These are phyloP conservation scores for Diaporthe australafricana DNA, from an alignment of 2,329 filamentous ascomycete genomes.

Conservation along the genomic window DNA sequence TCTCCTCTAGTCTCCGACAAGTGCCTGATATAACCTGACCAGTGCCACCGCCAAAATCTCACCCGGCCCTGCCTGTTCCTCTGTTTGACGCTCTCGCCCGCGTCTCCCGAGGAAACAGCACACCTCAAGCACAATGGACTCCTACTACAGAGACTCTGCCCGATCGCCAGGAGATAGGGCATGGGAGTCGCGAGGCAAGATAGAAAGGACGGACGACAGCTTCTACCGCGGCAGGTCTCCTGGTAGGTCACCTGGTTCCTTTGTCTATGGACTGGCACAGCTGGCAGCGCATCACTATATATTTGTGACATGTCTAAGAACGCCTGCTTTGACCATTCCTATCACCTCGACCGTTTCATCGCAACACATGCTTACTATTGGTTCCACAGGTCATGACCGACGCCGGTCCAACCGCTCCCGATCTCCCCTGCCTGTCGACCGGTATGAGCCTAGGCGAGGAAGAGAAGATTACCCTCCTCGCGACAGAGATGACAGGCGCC, in stretches of 20 bases:
- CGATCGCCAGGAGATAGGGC: slow-evolving; percentile 66
- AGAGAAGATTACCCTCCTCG: slow-evolving; percentile 57
- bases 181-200: slow-evolving; percentile 64
- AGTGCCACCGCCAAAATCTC: slow-evolving; percentile 38
- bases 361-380: slow-evolving; percentile 41
- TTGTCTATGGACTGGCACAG: background rate
- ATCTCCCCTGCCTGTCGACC: slow-evolving; percentile 77
- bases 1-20: slow-evolving; percentile 42
- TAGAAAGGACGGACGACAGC: slow-evolving; percentile 65
- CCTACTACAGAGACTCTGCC: slow-evolving; percentile 66
- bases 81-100: background rate
- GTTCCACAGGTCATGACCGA: slow-evolving; percentile 64
- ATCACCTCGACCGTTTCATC: background rate
- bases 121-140: slow-evolving; percentile 59
- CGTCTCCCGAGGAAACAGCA: slow-evolving; percentile 4
- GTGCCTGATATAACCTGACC: slow-evolving; percentile 44
- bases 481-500: slow-evolving; percentile 54
- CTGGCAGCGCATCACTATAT: background rate
- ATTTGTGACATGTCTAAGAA: slow-evolving; percentile 1
- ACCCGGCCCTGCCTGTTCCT: background rate
- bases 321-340: background rate
- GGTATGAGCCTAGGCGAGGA: slow-evolving; percentile 79
- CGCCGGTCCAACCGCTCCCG: slow-evolving; percentile 74
- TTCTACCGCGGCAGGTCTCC: slow-evolving; percentile 78
- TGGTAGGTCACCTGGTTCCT: slow-evolving; percentile 63